Percentiles rank a stretch among this genome's conserved stretches.
Evolutionary conservation across 73 alveolate species (phyloP).

Genomic region (Paramecium sonneborni): DNA sequence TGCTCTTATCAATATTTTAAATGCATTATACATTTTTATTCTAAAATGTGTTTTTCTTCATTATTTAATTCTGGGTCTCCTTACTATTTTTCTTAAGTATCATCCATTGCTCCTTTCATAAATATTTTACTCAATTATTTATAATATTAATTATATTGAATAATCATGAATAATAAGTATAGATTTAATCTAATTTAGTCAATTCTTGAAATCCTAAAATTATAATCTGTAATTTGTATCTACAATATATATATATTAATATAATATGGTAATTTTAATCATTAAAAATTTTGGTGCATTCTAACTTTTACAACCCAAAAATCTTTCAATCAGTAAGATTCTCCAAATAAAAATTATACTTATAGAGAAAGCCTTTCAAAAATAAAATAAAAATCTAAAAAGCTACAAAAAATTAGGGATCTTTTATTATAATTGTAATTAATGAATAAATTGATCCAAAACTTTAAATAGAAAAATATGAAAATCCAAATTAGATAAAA

Average conservation of each 20-base stretch:
- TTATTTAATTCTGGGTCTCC: background rate
- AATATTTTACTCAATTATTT: background rate
- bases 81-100: background rate
- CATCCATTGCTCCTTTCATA: slow-evolving; percentile 14
- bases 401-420: too few species aligned
- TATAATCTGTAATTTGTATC: background rate
- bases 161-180: background rate
- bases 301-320: too few species aligned
- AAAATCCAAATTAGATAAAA: too few species aligned
- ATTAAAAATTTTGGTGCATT: background rate
- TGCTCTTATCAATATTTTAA: background rate
- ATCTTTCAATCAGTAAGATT: too few species aligned
- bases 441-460: too few species aligned
- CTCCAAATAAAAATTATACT: too few species aligned
- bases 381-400: too few species aligned
- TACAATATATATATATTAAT: too few species aligned
- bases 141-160: background rate
- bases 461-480: too few species aligned
- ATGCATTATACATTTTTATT: slow-evolving; percentile 44
- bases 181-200: background rate
- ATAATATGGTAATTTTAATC: background rate
- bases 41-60: slow-evolving; percentile 38
- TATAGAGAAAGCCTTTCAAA: too few species aligned
- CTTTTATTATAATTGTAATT: too few species aligned
- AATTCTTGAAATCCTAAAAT: background rate